Conservation (phyloP, 768 basidiomycete genomes). For the Boletus patriciae region DNA sequence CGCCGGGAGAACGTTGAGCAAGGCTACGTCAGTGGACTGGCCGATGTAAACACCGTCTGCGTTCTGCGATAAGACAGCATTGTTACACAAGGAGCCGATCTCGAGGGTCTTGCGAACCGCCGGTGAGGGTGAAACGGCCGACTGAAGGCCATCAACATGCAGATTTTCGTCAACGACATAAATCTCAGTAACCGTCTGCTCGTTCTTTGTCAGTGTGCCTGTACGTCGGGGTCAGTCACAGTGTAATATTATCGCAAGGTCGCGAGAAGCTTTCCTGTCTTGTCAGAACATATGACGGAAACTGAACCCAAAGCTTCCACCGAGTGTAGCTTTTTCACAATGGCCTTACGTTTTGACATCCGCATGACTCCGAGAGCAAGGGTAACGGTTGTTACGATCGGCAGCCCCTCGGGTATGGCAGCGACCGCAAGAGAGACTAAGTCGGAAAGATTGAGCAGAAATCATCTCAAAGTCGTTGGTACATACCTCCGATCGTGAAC, state of each 20-base stretch:
- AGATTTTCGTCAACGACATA: conserved; percentile 85
- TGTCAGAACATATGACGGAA: conserved; percentile 97
- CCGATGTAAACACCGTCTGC: conserved; percentile 77
- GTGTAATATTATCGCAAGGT: not conserved
- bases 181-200: conserved; percentile 88
- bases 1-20: conserved; percentile 72
- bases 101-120: conserved; percentile 76
- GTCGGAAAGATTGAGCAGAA: conserved; percentile 16
- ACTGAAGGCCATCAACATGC: conserved; percentile 52
- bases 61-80: conserved; percentile 62
- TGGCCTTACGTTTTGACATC: conserved; percentile 93
- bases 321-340: conserved; percentile 95
- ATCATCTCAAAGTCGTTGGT: not conserved
- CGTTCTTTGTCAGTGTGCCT: conserved; percentile 94
- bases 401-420: conserved; percentile 94
- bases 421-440: conserved; percentile 96
- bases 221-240: conserved; percentile 1
- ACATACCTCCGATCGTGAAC: conserved; percentile 96
- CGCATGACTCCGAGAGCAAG: conserved; percentile 90
- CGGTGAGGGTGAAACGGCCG: conserved; percentile 50
- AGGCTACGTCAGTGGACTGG: conserved; percentile 90
- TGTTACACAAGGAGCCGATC: conserved; percentile 89
- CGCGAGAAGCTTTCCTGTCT: conserved; percentile 63
- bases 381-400: conserved; percentile 96
- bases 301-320: conserved; percentile 94